Percentiles rank a stretch among this genome's conserved stretches.
These are phyloP conservation scores for Paraconiothyrium sp. DNA, from an alignment of 2,329 filamentous ascomycete species.

Conservation along the genomic window DNA sequence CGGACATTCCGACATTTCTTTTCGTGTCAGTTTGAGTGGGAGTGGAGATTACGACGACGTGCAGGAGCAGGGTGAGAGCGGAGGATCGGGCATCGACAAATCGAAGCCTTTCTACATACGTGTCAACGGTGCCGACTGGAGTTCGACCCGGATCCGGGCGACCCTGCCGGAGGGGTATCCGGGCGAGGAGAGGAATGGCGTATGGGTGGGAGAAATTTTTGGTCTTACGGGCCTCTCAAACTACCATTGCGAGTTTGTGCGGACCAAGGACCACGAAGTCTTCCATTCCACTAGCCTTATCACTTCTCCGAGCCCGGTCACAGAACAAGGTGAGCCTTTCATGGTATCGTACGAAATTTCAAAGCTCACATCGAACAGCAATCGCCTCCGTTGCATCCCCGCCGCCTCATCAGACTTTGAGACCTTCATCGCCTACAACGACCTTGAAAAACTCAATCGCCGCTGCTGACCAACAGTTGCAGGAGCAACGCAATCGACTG, in stretches of 20 bases:
- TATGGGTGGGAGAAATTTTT: conserved; percentile 76
- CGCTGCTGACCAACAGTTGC: conserved; percentile 74
- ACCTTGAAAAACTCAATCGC: conserved; percentile 81
- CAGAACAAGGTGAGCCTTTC: conserved; percentile 63
- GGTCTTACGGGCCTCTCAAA: conserved; percentile 76
- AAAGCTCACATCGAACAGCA: conserved; percentile 22
- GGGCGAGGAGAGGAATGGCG: conserved; percentile 58
- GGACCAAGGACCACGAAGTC: conserved; percentile 70
- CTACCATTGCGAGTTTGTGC: conserved; percentile 81
- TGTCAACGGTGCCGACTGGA: conserved; percentile 82
- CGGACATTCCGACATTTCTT: conserved; percentile 79
- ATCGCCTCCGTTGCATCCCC: conserved; percentile 51
- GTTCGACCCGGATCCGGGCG: conserved; percentile 74
- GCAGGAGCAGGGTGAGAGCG: conserved; percentile 49
- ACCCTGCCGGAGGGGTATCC: conserved; percentile 58
- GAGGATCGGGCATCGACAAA: conserved; percentile 66
- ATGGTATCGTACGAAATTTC: conserved; percentile 5
- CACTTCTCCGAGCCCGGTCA: conserved; percentile 68
- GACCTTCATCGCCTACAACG: conserved; percentile 79
- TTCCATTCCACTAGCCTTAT: conserved; percentile 78
- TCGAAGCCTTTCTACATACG: conserved; percentile 81
- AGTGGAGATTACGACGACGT: conserved; percentile 51
- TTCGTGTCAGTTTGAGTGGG: conserved; percentile 74
- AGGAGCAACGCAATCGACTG: conserved; percentile 73
- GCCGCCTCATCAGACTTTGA: conserved; percentile 68